Base-by-base conservation (phyloP, 73 alveolate genomes). In the Symbiodinium natans region DNA sequence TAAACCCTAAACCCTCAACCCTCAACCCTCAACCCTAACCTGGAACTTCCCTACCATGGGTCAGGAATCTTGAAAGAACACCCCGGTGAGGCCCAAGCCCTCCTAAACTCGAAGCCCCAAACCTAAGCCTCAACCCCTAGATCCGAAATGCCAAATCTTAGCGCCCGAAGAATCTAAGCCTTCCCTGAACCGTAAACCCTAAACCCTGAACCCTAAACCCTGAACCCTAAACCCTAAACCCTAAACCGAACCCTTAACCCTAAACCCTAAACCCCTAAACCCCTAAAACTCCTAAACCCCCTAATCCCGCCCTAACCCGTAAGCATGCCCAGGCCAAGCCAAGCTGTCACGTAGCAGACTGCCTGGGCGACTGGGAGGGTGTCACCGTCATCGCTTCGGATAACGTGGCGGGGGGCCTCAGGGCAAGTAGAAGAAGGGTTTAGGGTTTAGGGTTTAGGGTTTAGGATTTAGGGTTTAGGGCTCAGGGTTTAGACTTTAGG, bases 341-440 rank as follows among this genome's bases (percentile, higher is more conserved):
- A 75, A 39, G 96, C 87, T 90, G 96, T 27, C 96, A 90, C 75
- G 96, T 90, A 34, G 82, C 87, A 11, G 96, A 90, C 88, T 90
- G 96, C 87, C 59, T 90, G 46, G 77, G 96, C 8, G 96, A 68
- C 41, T 90, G 96, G 96, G 77, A 63, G 29, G 80, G 80, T 36
- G 80, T 84, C 38, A 90, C 96, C 10, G 96, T 90, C 75, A 90
- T 90, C 41, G 96, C 96, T 23, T 90, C 96, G 23, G 96, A 90
- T 74, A 90, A 90, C 71, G 96, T 90, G 96, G 96, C 82, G n/a
- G 54, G 93, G 56, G 19, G 33, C 40, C 93, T 40, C 38, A 39
- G 52, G 40, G 75, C n/a, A 0, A 19, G 77, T 23, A 1, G 92
- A 52, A 33, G 82, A 15, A 9, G 5, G 93, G 17, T 54, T 34